Evolutionary conservation across 441 rosid species (phyloP).

Genomic region (Biscutella laevigata): DNA sequence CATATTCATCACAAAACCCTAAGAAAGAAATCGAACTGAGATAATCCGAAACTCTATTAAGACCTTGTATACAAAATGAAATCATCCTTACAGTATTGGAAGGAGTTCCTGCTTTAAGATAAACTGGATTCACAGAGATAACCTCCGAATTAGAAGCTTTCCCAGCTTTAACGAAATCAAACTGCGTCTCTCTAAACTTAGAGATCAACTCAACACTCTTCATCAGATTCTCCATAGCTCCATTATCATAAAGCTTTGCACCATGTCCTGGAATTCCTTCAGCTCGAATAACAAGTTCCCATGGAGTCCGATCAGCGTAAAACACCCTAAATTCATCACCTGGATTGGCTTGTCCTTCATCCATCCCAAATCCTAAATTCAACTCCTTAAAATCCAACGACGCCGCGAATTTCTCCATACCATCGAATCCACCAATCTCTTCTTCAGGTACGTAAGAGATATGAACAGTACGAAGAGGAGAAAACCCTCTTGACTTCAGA

Average conservation of each 20-base stretch:
- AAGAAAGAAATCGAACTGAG: no score
- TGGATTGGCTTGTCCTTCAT: slow-evolving; percentile 79
- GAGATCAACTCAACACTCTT: slow-evolving; percentile 58
- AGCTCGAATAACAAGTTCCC: slow-evolving; percentile 48
- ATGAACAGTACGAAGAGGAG: slow-evolving; percentile 53
- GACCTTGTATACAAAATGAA: not conserved
- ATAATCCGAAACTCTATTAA: no score
- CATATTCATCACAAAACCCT: slow-evolving; percentile 91
- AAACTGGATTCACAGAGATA: slow-evolving; percentile 76
- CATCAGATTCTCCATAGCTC: slow-evolving; percentile 86
- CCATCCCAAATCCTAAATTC: slow-evolving; percentile 70
- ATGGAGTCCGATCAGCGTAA: slow-evolving; percentile 63
- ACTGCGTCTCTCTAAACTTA: slow-evolving; percentile 61
- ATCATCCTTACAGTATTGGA: slow-evolving; percentile 44
- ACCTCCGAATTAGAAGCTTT: slow-evolving; percentile 56
- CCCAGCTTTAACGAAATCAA: slow-evolving; percentile 73
- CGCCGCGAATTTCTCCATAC: slow-evolving; percentile 42
- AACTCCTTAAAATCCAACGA: slow-evolving; percentile 50
- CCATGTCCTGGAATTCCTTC: slow-evolving; percentile 73
- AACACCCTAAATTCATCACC: slow-evolving; percentile 62
- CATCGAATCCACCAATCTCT: slow-evolving; percentile 70
- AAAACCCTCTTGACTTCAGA: slow-evolving; percentile 37
- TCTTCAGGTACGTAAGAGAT: slow-evolving; percentile 68
- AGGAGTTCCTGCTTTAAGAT: slow-evolving; percentile 66
- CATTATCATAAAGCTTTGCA: slow-evolving; percentile 62